These are phyloP conservation scores for Conringia planisiliqua DNA, from an alignment of 345 rosid species.

Conservation along the genomic window DNA sequence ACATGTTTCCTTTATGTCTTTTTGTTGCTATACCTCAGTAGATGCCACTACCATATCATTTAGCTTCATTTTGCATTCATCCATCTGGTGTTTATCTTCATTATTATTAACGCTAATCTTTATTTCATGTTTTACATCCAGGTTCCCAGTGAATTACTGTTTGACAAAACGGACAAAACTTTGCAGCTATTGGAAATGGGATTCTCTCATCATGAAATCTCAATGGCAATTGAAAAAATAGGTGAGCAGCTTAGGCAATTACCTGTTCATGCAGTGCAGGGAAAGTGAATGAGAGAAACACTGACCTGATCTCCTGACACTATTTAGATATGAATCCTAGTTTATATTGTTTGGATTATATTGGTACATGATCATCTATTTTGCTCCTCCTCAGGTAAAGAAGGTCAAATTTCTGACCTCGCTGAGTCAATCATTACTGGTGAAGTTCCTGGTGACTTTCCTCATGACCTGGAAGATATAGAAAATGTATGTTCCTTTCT, in stretches of 20 bases:
- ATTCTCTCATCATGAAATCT: conserved; percentile 75
- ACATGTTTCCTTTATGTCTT: not conserved
- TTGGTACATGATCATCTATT: not conserved
- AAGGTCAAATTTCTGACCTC: conserved; percentile 59
- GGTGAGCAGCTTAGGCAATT: conserved; percentile 46
- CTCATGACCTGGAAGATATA: conserved; percentile 21
- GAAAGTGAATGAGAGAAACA: not conserved
- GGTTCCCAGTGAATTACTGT: conserved; percentile 53
- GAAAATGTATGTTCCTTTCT: conserved; percentile 18
- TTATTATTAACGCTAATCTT: not conserved
- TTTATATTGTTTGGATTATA: not conserved
- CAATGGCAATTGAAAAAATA: conserved; percentile 71
- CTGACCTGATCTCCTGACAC: not conserved
- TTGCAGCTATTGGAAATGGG: conserved; percentile 82
- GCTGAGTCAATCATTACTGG: conserved; percentile 67
- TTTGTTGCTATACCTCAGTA: not conserved
- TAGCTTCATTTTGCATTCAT: not conserved
- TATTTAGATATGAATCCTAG: not conserved
- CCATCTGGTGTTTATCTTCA: not conserved
- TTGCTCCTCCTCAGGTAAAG: conserved; percentile 52
- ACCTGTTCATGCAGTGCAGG: not conserved
- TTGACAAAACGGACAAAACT: conserved; percentile 74
- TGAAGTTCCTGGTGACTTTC: conserved; percentile 34
- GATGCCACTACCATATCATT: not conserved
- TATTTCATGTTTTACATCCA: conserved; percentile 12